These are phyloP conservation scores for Leucaena leucocephala DNA, from an alignment of 306 rosid species.

Conservation along the genomic window DNA sequence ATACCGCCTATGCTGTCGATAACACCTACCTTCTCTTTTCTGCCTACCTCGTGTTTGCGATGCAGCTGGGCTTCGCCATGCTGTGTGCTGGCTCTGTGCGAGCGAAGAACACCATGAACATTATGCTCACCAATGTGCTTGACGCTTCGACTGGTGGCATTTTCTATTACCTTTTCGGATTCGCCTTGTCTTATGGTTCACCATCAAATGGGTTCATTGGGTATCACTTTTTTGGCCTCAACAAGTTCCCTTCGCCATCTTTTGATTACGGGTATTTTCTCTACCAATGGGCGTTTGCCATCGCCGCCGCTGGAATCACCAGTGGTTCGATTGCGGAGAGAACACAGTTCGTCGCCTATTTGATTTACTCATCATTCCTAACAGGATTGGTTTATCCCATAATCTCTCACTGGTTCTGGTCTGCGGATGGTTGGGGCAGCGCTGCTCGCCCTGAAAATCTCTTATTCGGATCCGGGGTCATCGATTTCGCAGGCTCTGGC, in stretches of 20 bases:
- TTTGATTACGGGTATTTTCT: conserved; percentile 47
- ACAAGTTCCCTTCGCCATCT: conserved; percentile 36
- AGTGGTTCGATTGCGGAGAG: conserved; percentile 63
- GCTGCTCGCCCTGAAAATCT: conserved; percentile 36
- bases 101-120: conserved; percentile 62
- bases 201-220: conserved; percentile 56
- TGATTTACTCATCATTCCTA: conserved; percentile 56
- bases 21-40: conserved; percentile 54
- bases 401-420: conserved; percentile 67
- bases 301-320: conserved; percentile 59
- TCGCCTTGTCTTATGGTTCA: conserved; percentile 50
- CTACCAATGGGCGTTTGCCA: conserved; percentile 60
- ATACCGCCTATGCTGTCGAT: conserved; percentile 45
- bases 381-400: conserved; percentile 56
- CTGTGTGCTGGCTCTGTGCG: conserved; percentile 61
- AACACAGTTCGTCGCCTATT: conserved; percentile 48
- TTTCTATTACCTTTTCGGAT: conserved; percentile 50
- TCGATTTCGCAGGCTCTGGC: conserved; percentile 64
- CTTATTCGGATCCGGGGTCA: conserved; percentile 54
- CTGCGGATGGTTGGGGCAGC: conserved; percentile 58
- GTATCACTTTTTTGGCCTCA: conserved; percentile 43
- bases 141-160: conserved; percentile 54
- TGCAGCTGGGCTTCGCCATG: conserved; percentile 68
- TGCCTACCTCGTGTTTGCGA: conserved; percentile 55
- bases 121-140: conserved; percentile 62